Evolutionary conservation across 1,139 yeast species (phyloP).

Genomic region (Lipomyces yarrowii): DNA sequence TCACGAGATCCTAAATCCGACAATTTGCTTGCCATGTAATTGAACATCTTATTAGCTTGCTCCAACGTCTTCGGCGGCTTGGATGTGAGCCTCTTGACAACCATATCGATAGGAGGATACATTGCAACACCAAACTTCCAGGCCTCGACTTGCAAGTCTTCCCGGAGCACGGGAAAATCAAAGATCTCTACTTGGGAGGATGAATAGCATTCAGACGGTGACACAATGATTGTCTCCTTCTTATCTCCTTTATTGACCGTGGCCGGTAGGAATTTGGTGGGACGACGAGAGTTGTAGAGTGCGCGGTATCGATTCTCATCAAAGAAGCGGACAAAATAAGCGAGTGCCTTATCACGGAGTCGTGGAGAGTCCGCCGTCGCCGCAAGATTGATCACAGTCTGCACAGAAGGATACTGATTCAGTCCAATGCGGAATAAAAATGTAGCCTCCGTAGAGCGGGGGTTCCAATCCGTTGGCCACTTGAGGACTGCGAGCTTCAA

Average conservation of each 20-base stretch:
- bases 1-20: constrained; percentile 35
- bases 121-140: constrained; percentile 41
- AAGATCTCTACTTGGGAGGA: constrained; percentile 37
- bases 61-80: constrained; percentile 37
- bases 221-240: constrained; percentile 15
- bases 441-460: constrained; percentile 39
- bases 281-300: constrained; percentile 18
- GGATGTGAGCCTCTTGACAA: constrained; percentile 35
- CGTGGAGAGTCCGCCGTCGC: constrained; percentile 20
- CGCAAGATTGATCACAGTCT: constrained; percentile 36
- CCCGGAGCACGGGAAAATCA: constrained; percentile 41
- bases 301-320: constrained; percentile 36
- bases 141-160: constrained; percentile 36
- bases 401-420: constrained; percentile 37
- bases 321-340: constrained; percentile 39
- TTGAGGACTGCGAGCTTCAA: constrained; percentile 41
- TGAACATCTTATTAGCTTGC: constrained; percentile 38
- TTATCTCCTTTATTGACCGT: constrained; percentile 10
- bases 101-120: constrained; percentile 37
- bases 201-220: constrained; percentile 40
- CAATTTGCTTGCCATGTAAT: constrained; percentile 39
- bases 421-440: constrained; percentile 43
- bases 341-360: constrained; percentile 37
- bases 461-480: constrained; percentile 42
- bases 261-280: constrained; percentile 31